A percentile compares a stretch with the other conserved stretches of the same genome.
phyloP scores from a whole-genome alignment of 306 rosid genomes.

The Ceratonia siliqua region DNA sequence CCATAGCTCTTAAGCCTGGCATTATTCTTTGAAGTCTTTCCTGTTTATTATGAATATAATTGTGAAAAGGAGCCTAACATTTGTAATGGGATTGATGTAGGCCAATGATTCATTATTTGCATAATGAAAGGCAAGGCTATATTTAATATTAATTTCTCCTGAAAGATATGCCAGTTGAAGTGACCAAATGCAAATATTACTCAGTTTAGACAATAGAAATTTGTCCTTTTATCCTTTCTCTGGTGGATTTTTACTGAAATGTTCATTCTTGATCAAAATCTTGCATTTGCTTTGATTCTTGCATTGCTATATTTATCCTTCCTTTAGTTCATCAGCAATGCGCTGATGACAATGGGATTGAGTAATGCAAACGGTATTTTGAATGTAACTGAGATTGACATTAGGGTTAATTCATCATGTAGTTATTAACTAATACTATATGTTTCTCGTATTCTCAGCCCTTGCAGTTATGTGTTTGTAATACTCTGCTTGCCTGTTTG shows the following conservation, averaged over 20 bases:
- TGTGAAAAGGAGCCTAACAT: neutral
- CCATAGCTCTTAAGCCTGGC: neutral
- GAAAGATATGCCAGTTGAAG: neutral
- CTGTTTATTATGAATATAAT: neutral
- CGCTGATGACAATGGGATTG: too few species aligned
- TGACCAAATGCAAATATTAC: slow-evolving; percentile 15
- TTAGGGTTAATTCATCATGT: slow-evolving; percentile 11
- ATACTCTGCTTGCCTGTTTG: slow-evolving; percentile 9
- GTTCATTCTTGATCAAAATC: neutral
- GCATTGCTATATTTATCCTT: neutral
- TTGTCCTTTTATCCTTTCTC: neutral
- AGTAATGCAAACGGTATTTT: slow-evolving; percentile 2
- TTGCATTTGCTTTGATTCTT: neutral
- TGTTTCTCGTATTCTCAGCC: neutral
- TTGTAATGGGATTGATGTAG: slow-evolving; percentile 2
- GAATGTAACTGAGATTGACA: slow-evolving; percentile 22
- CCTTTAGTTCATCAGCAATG: neutral
- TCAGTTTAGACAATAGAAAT: neutral
- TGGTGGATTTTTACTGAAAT: neutral
- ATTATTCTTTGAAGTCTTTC: slow-evolving; percentile 1
- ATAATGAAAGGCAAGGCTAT: slow-evolving; percentile 17
- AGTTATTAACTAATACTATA: neutral
- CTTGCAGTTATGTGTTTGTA: slow-evolving; percentile 8
- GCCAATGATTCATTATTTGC: slow-evolving; percentile 28
- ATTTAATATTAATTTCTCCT: slow-evolving; percentile 15